phyloP scores from a whole-genome alignment of 257 asterid species.

The Solanum tarapatanum region DNA sequence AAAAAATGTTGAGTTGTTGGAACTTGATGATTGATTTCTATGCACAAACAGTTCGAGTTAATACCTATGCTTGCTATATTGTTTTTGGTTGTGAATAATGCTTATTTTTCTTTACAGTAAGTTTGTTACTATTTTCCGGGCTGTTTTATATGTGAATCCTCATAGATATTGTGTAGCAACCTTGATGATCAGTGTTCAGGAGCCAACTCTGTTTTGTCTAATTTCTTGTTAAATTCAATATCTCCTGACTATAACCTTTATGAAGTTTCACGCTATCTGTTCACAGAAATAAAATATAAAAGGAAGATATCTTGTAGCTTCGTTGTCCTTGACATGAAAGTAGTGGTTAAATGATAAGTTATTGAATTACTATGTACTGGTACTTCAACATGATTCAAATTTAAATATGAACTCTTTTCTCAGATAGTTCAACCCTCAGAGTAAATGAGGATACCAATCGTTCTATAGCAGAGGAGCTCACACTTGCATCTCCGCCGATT shows the following conservation, averaged over 20 bases:
- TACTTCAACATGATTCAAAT: background rate
- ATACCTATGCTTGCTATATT: background rate
- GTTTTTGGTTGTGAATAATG: background rate
- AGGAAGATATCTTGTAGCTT: too few relatives aligned
- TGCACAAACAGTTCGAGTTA: background rate
- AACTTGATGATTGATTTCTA: background rate
- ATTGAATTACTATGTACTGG: background rate
- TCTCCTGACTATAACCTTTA: too few relatives aligned
- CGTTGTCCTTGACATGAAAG: too few relatives aligned
- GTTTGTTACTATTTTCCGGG: background rate
- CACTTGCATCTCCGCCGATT: constrained; percentile 29
- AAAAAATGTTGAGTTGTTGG: background rate
- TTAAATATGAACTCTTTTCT: constrained; percentile 12
- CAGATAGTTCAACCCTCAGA: constrained; percentile 39
- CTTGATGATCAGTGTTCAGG: too few relatives aligned
- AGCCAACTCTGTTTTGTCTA: too few relatives aligned
- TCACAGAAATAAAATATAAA: too few relatives aligned
- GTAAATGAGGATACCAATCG: constrained; percentile 38
- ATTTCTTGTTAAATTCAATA: too few relatives aligned
- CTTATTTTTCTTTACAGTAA: background rate
- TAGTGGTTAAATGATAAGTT: background rate
- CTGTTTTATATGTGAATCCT: background rate
- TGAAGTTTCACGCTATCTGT: too few relatives aligned
- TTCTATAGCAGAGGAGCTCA: constrained; percentile 41
- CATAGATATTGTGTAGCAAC: too few relatives aligned